These are phyloP conservation scores for Saprolegnia parasitica DNA, from an alignment of 352 stramenopile genomes.

Conservation along the genomic window DNA sequence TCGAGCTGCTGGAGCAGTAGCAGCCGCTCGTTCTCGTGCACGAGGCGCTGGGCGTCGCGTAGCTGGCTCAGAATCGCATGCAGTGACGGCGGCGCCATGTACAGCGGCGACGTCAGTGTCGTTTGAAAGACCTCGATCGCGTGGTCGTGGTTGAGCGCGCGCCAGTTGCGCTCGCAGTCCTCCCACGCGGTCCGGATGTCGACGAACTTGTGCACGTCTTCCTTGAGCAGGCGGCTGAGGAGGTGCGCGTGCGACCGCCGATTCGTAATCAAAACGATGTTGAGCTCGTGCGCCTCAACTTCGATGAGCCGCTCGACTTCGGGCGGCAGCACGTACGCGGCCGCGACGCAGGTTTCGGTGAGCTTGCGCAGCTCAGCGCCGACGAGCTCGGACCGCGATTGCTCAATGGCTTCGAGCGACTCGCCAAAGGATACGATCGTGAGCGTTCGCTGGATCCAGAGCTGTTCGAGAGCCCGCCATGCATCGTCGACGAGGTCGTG, in stretches of 20 bases:
- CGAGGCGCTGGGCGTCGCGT: slow-evolving; percentile 41
- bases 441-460: slow-evolving; percentile 45
- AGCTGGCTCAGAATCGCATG: slow-evolving; percentile 49
- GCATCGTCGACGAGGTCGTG: slow-evolving; percentile 38
- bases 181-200: slow-evolving; percentile 60
- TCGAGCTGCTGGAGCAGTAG: slow-evolving; percentile 46
- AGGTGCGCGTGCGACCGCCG: slow-evolving; percentile 66
- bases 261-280: slow-evolving; percentile 80
- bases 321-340: slow-evolving; percentile 47
- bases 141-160: slow-evolving; percentile 67
- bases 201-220: slow-evolving; percentile 65
- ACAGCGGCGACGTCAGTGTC: slow-evolving; percentile 52
- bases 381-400: slow-evolving; percentile 42
- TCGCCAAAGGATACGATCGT: slow-evolving; percentile 41
- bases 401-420: slow-evolving; percentile 51
- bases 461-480: slow-evolving; percentile 41
- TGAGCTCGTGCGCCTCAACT: slow-evolving; percentile 66
- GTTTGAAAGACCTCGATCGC: slow-evolving; percentile 56
- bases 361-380: slow-evolving; percentile 39
- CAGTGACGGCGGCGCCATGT: slow-evolving; percentile 66
- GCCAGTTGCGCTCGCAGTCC: slow-evolving; percentile 53
- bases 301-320: slow-evolving; percentile 77
- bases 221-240: slow-evolving; percentile 54
- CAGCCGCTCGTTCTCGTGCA: slow-evolving; percentile 54
- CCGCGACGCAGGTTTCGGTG: slow-evolving; percentile 61